Evolutionary conservation across 352 stramenopile genomes (phyloP).

Genomic region (Phytophthora hibernalis): DNA sequence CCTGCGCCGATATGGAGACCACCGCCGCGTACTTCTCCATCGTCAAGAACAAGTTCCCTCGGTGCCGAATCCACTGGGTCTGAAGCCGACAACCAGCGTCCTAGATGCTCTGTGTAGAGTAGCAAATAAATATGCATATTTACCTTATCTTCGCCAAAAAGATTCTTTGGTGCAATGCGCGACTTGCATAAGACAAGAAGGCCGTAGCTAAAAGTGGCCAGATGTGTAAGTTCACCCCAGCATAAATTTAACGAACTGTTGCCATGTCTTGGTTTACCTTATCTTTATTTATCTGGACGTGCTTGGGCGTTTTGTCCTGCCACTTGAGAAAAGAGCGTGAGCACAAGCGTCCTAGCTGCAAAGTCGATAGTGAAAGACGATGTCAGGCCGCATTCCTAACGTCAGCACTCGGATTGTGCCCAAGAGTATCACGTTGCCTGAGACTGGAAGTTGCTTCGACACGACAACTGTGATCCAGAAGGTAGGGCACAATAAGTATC

Average conservation of each 20-base stretch:
- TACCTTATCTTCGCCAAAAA: no score
- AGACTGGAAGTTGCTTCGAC: conserved; percentile 96
- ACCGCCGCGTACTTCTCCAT: conserved; percentile 63
- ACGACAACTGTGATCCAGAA: conserved; percentile 78
- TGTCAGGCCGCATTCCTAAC: conserved; percentile 80
- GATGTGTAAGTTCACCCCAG: conserved; percentile 5
- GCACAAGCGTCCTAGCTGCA: neutral
- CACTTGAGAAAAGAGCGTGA: conserved; percentile 57
- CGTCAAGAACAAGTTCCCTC: conserved; percentile 70
- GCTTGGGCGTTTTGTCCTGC: conserved; percentile 26
- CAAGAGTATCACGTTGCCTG: conserved; percentile 73
- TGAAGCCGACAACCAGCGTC: conserved; percentile 35
- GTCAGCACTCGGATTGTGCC: conserved; percentile 86
- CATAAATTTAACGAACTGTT: conserved; percentile 20
- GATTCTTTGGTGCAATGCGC: conserved; percentile 3
- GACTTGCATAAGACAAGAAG: conserved; percentile 19
- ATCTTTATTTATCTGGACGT: conserved; percentile 39
- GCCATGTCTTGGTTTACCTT: neutral
- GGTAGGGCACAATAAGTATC: conserved; percentile 23
- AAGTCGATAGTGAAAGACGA: conserved; percentile 20
- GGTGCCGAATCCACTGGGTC: conserved; percentile 75
- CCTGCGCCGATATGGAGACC: conserved; percentile 71
- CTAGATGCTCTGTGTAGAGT: conserved; percentile 25
- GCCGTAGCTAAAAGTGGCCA: conserved; percentile 15
- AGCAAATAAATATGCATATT: conserved; percentile 25